phyloP scores from a whole-genome alignment of 2,329 filamentous ascomycete genomes.

The Apiospora aurea region DNA sequence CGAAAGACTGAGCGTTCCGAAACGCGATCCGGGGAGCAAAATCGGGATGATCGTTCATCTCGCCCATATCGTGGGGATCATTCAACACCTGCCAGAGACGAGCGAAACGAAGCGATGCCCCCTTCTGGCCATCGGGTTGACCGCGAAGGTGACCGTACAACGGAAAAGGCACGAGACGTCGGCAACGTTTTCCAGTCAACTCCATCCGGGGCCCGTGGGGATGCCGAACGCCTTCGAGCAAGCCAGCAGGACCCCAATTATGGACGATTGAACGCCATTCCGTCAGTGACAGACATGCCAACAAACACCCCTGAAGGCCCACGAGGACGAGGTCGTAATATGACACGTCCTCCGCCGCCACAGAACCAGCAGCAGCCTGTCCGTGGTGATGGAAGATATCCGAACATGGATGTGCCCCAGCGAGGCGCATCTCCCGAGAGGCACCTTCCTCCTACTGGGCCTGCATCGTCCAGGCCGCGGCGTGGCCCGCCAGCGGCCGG shows the following conservation, averaged over 20 bases:
- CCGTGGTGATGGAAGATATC: conserved; percentile 53
- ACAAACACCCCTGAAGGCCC: conserved; percentile 61
- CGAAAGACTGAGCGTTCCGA: conserved; percentile 51
- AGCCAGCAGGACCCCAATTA: conserved; percentile 67
- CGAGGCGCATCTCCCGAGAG: conserved; percentile 57
- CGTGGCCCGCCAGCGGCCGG: conserved; percentile 45
- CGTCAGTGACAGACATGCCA: conserved; percentile 47
- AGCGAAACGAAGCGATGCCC: conserved; percentile 38
- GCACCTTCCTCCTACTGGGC: conserved; percentile 58
- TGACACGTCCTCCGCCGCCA: conserved; percentile 43
- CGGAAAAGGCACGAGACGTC: conserved; percentile 51
- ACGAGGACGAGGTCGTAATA: conserved; percentile 56
- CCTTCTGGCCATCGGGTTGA: conserved; percentile 43
- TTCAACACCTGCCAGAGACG: conserved; percentile 40
- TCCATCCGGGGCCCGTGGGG: conserved; percentile 45
- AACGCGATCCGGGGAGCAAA: conserved; percentile 45
- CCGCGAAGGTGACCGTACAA: conserved; percentile 48
- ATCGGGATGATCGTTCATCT: conserved; percentile 55
- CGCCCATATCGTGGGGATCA: conserved; percentile 50
- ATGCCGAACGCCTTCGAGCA: conserved; percentile 58
- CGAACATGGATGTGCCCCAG: conserved; percentile 46
- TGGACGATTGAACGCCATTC: conserved; percentile 64
- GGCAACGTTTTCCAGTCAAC: conserved; percentile 46
- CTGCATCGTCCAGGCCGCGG: conserved; percentile 56
- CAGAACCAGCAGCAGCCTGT: conserved; percentile 44